phyloP scores from a whole-genome alignment of 208 protist species.

The Porcisia hertigi region DNA sequence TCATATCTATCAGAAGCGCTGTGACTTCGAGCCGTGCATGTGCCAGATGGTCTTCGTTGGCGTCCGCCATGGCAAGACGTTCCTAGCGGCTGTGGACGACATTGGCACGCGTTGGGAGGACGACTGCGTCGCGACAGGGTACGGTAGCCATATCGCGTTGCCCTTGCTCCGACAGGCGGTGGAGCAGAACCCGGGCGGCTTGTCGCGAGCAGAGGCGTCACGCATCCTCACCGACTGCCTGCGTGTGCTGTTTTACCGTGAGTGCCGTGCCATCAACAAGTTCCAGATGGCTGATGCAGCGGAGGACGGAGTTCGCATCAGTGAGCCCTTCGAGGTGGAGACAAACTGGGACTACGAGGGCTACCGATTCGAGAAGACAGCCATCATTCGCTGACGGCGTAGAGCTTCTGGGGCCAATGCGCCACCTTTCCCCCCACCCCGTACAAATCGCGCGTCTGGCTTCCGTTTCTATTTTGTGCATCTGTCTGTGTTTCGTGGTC shows the following conservation, averaged over 20 bases:
- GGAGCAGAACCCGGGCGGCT: conserved; percentile 67
- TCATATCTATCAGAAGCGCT: conserved; percentile 94
- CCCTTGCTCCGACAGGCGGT: conserved; percentile 93
- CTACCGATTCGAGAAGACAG: conserved; percentile 85
- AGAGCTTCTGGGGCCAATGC: too few relatives aligned
- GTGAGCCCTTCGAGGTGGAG: conserved; percentile 91
- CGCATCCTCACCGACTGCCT: conserved; percentile 91
- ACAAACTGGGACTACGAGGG: conserved; percentile 94
- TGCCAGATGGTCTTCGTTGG: conserved; percentile 96
- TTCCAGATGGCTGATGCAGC: conserved; percentile 91
- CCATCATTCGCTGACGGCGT: conserved; percentile 74
- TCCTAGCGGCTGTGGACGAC: conserved; percentile 95
- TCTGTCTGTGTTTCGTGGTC: neutral
- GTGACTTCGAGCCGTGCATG: conserved; percentile 96
- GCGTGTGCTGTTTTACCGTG: conserved; percentile 96
- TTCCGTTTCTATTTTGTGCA: neutral
- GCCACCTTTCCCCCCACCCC: too few relatives aligned
- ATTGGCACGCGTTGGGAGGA: conserved; percentile 95
- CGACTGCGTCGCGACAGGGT: conserved; percentile 93
- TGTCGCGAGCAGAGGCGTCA: conserved; percentile 88
- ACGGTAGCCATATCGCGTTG: conserved; percentile 95
- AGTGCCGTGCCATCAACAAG: conserved; percentile 96
- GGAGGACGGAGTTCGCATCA: conserved; percentile 71
- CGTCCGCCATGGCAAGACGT: conserved; percentile 77
- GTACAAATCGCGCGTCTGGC: neutral